These are phyloP conservation scores for Aspergillus baeticus DNA, from an alignment of 495 filamentous ascomycete genomes.

Conservation along the genomic window DNA sequence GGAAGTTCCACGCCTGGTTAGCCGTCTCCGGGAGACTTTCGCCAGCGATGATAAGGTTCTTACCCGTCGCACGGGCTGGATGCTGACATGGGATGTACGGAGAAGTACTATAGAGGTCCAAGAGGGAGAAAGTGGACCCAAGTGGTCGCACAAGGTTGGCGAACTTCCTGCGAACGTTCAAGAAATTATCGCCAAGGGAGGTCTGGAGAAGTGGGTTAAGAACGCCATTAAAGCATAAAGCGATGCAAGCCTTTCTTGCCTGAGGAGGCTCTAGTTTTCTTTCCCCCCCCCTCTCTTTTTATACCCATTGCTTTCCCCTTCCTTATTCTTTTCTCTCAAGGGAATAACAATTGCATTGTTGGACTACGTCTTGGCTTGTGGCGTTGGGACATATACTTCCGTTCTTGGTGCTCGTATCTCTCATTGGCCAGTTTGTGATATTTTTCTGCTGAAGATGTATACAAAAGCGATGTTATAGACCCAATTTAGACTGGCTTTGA, in stretches of 20 bases:
- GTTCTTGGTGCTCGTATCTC: not conserved
- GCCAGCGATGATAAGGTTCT: slow-evolving; percentile 26
- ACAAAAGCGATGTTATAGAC: slow-evolving; percentile 4
- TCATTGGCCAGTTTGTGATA: not conserved
- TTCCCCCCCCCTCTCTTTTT: too few relatives aligned
- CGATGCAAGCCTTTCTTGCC: not conserved
- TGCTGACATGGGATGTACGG: slow-evolving; percentile 78
- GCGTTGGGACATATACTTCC: slow-evolving; percentile 2
- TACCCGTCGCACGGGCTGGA: slow-evolving; percentile 89
- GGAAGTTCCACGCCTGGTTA: slow-evolving; percentile 73
- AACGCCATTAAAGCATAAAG: slow-evolving; percentile 48
- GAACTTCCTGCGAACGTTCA: slow-evolving; percentile 88
- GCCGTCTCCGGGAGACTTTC: slow-evolving; percentile 67
- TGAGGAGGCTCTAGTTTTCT: not conserved
- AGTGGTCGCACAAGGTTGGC: slow-evolving; percentile 80
- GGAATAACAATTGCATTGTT: not conserved
- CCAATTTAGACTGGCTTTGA: not conserved
- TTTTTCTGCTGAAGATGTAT: not conserved
- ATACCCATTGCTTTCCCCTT: slow-evolving; percentile 15
- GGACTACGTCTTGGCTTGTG: not conserved
- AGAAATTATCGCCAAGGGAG: slow-evolving; percentile 77
- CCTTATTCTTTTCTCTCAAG: not conserved
- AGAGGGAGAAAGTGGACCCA: slow-evolving; percentile 61
- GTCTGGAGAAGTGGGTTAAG: slow-evolving; percentile 83
- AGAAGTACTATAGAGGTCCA: slow-evolving; percentile 65